Evolutionary conservation across 2,329 filamentous ascomycete species (phyloP), one percentile per base, ranked within the genome.

Genomic region (Botrytis byssoidea): DNA sequence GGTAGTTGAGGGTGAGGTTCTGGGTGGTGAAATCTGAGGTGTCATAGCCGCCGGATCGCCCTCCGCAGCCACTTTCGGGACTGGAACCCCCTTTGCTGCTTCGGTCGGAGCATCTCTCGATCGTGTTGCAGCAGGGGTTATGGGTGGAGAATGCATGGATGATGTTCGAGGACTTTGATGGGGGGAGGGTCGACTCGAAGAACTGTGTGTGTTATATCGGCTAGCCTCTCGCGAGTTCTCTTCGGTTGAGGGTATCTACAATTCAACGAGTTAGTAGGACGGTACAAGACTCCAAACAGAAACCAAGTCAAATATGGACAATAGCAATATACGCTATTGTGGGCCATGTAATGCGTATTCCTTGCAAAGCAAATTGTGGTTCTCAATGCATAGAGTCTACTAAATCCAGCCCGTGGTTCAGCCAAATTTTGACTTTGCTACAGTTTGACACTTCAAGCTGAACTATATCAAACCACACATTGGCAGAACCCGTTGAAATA

Each of bases 61-160:
- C 79, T 79, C 79, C 77, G 77, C 77, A 81, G 84, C 78, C 80
- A 82, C 78, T 74, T 81, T 83, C 74, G 80, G 79, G 73, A 81
- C 79, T 74, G 80, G 76, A 71, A 80, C 80, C 55, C 80, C 80
- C 65, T 80, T 80, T 71, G 77, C 79, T 46, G 51, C 70, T 57
- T 80, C 81, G 73, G 78, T 76, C 22, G 67, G 40, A 77, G 81
- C 82, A 80, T 90, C 89, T 77, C 85, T 85, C 71, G 88, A 89
- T 76, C 86, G 85, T 61, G 93, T 95, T 70, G 91, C 94, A 72
- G 94, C 91, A 29, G 95, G 95, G 20, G 95, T 98, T 70, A 98
- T 87, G 60, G 94, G 94, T 77, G 95, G 95, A 18, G 95, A 97
- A 78, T 95, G 92, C 84, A 97, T 88, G 73, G 92, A 89, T 74